phyloP scores from a whole-genome alignment of 208 protist genomes.

The Leishmania guyanensis region DNA sequence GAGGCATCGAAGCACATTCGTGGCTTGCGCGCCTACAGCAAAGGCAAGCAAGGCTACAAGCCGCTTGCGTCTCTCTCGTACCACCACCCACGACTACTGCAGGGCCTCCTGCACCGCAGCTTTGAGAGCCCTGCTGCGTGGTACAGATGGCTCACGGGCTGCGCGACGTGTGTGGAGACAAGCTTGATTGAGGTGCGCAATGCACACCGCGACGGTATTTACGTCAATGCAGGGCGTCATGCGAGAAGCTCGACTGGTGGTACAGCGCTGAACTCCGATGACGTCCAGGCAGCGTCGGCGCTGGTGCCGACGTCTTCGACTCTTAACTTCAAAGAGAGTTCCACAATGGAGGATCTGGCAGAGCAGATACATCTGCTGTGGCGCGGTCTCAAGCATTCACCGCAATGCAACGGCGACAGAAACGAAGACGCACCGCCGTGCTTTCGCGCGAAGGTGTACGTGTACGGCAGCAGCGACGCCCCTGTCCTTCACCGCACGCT shows the following conservation, averaged over 20 bases:
- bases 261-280: not conserved
- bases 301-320: not conserved
- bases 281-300: not conserved
- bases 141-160: conserved; percentile 49
- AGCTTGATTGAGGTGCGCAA: conserved; percentile 37
- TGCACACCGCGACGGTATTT: conserved; percentile 14
- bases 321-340: conserved; percentile 26
- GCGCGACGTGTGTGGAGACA: conserved; percentile 30
- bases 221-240: not conserved
- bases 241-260: not conserved
- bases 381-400: conserved; percentile 4
- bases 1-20: conserved; percentile 33
- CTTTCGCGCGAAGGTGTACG: conserved; percentile 36
- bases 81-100: conserved; percentile 50
- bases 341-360: conserved; percentile 44
- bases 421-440: not conserved
- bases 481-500: conserved; percentile 56
- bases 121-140: conserved; percentile 46
- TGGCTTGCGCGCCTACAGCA: conserved; percentile 45
- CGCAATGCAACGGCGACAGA: not conserved
- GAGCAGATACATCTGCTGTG: conserved; percentile 31
- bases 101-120: conserved; percentile 47
- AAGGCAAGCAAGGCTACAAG: conserved; percentile 53
- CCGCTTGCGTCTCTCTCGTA: conserved; percentile 39
- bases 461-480: conserved; percentile 59